These are phyloP conservation scores for Lichtheimia ornata DNA, from an alignment of 371 early-diverging fungal genomes.

Conservation along the genomic window DNA sequence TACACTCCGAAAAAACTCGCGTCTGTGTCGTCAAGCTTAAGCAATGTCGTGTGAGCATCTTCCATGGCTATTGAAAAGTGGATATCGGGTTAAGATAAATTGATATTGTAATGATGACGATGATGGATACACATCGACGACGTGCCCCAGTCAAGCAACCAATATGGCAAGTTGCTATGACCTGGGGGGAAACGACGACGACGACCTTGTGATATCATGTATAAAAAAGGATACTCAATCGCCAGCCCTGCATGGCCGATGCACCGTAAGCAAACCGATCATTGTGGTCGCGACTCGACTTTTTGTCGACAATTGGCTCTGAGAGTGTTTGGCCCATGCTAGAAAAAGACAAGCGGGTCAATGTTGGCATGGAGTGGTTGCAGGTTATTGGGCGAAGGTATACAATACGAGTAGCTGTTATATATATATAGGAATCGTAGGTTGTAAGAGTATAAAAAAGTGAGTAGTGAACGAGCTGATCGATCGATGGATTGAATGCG, in stretches of 20 bases:
- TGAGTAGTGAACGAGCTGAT: too few relatives aligned
- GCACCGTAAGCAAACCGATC: constrained; percentile 83
- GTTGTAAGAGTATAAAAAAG: too few relatives aligned
- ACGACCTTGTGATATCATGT: not conserved
- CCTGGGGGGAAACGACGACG: too few relatives aligned
- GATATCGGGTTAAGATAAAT: not conserved
- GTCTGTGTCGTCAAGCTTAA: constrained; percentile 62
- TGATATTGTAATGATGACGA: not conserved
- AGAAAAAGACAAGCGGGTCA: not conserved
- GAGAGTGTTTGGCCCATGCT: constrained; percentile 96
- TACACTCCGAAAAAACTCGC: constrained; percentile 92
- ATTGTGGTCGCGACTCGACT: constrained; percentile 71
- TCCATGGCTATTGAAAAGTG: constrained; percentile 83
- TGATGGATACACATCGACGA: too few relatives aligned
- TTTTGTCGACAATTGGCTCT: constrained; percentile 91
- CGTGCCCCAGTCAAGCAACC: too few relatives aligned
- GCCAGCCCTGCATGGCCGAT: constrained; percentile 98
- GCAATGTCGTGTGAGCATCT: constrained; percentile 92
- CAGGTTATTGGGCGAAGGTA: too few relatives aligned
- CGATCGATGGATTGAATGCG: too few relatives aligned
- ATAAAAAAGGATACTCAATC: constrained; percentile 74
- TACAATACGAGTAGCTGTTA: too few relatives aligned
- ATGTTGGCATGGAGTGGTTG: not conserved
- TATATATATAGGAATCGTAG: too few relatives aligned
- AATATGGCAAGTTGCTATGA: too few relatives aligned